Evolutionary conservation across 208 protist genomes (phyloP), one percentile per base, ranked within the genome.

Genomic region (Crithidia bombi): DNA sequence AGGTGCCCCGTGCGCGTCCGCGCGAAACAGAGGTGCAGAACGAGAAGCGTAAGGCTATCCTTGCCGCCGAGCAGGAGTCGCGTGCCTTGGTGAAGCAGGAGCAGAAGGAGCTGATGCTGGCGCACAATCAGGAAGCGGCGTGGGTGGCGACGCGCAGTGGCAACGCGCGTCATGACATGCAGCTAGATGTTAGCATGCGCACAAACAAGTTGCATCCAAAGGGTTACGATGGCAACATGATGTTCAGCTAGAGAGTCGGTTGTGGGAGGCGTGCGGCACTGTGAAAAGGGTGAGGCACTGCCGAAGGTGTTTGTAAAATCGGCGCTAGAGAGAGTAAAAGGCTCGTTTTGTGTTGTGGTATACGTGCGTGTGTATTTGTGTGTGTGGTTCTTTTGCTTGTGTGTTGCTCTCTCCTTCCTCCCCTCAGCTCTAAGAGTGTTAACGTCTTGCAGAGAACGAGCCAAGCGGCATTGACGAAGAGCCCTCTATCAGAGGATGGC

Each of bases 171-270:
- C 78, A 93, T 19, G 61, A 81, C 3, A 61, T 83, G 6, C 76
- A 91, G 57, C 75, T 97, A 28, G 81, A 80, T 46, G 85, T 95
- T 21, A 79, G 79, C 68, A 65, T 95, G 57, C 86, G 88, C 51
- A 83, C 52, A 5, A 97, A 95, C 66, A 91, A 93, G 51, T 75
- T 97, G 39, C 92, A 97, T 75, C 79, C 88, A 21, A 97, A 95
- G 81, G 92, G 92, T 21, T 97, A 92, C 73, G 92, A 97, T 80
- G 92, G 92, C 26, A 90, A 89, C 67, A 77, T 82, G 56, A 76
- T 82, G 62, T 81, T 82, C 57, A 83, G 72, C 75, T 85, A 82
- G 49, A 36, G 36, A 47, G 55, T 19, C n/a, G 14, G 23, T 43
- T 25, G 38, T 62, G 6, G 36, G 36, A 41, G 9, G 36, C 6